A percentile compares a stretch with the other conserved stretches of the same genome.
Evolutionary conservation across 2,329 filamentous ascomycete genomes (phyloP).

Genomic region (Arthrinium puccinioides): DNA sequence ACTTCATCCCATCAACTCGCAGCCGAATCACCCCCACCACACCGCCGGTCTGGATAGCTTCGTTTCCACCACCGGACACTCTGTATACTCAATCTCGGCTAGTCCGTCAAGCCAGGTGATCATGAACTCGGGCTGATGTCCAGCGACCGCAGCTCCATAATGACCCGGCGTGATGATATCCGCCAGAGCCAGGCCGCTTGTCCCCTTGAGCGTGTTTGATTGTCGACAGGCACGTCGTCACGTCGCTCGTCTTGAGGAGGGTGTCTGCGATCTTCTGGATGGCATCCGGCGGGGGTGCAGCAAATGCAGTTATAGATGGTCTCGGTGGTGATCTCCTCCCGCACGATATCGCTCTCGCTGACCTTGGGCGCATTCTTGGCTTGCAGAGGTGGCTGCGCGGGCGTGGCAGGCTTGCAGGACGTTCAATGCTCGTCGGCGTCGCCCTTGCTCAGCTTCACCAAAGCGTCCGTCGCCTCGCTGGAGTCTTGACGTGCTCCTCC

Average conservation of each 20-base stretch:
- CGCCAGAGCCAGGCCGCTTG: slow-evolving; percentile 81
- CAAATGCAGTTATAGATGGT: slow-evolving; percentile 97
- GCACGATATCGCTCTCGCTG: slow-evolving; percentile 56
- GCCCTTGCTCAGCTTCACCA: slow-evolving; percentile 83
- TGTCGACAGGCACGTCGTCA: slow-evolving; percentile 81
- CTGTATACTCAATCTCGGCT: slow-evolving; percentile 89
- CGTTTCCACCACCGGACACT: slow-evolving; percentile 78
- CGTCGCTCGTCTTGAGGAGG: slow-evolving; percentile 75
- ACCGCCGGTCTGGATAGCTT: slow-evolving; percentile 85
- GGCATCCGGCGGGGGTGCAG: slow-evolving; percentile 84
- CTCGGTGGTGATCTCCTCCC: slow-evolving; percentile 78
- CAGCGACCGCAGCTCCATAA: slow-evolving; percentile 73
- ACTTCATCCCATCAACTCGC: slow-evolving; percentile 55
- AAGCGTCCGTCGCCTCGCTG: slow-evolving; percentile 69
- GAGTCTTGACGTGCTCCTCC: no score
- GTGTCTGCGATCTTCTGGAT: slow-evolving; percentile 79
- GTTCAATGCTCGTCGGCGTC: slow-evolving; percentile 91
- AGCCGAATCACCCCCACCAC: slow-evolving; percentile 85
- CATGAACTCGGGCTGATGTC: slow-evolving; percentile 80
- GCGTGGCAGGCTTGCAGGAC: slow-evolving; percentile 92
- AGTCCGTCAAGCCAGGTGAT: slow-evolving; percentile 87
- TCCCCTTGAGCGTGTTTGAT: slow-evolving; percentile 81
- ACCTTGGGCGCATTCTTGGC: slow-evolving; percentile 52
- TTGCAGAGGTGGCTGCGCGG: slow-evolving; percentile 48
- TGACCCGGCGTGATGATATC: slow-evolving; percentile 85